These are phyloP conservation scores for Vitellaria paradoxa DNA, from an alignment of 179 eudicot genomes.

Conservation along the genomic window DNA sequence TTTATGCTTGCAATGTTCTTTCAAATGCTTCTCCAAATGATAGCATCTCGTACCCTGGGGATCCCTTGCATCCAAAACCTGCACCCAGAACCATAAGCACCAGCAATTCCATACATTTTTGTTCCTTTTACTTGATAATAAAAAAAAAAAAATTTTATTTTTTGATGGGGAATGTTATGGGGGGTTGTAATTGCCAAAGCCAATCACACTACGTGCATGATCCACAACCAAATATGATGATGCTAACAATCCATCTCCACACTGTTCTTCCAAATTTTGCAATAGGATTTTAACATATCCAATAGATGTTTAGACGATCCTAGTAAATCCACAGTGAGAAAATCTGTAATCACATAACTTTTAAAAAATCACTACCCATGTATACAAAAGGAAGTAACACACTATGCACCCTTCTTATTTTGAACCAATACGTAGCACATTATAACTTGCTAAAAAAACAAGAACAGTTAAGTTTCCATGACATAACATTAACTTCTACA, in stretches of 20 bases:
- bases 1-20: conserved; percentile 84
- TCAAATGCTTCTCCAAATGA: conserved; percentile 95
- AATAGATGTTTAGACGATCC: neutral
- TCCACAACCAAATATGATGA: neutral
- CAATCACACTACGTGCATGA: neutral
- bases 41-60: conserved; percentile 96
- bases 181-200: too few relatives aligned
- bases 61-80: conserved; percentile 99
- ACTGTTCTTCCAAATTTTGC: too few relatives aligned
- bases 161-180: too few relatives aligned
- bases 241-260: too few relatives aligned
- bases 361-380: conserved; percentile 4
- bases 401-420: too few relatives aligned
- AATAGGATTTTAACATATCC: neutral
- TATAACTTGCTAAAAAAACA: neutral
- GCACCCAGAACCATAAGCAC: conserved; percentile 14
- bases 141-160: too few relatives aligned
- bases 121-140: neutral
- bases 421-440: too few relatives aligned
- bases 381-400: neutral
- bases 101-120: neutral
- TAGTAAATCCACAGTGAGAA: neutral
- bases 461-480: neutral
- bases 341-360: neutral
- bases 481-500: neutral